These are phyloP conservation scores for Colletotrichum paranaense DNA, from an alignment of 2,329 filamentous ascomycete genomes.

Conservation along the genomic window DNA sequence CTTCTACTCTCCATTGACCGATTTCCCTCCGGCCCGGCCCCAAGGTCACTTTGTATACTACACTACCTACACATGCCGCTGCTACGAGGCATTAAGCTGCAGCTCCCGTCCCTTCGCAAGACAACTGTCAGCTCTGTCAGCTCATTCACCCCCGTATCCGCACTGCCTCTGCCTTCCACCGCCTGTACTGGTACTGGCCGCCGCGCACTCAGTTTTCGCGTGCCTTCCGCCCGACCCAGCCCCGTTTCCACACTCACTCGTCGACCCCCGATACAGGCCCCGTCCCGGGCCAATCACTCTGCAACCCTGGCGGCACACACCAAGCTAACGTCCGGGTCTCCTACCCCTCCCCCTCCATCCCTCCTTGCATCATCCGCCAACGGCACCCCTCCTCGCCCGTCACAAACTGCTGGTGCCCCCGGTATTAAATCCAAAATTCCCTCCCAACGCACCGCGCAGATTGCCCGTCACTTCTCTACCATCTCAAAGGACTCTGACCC, in stretches of 20 bases:
- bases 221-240: conserved; percentile 32
- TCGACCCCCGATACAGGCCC: conserved; percentile 36
- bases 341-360: conserved; percentile 47
- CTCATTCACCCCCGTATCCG: conserved; percentile 1
- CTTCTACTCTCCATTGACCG: not conserved
- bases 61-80: conserved; percentile 22
- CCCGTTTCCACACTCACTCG: conserved; percentile 32
- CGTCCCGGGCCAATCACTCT: conserved; percentile 44
- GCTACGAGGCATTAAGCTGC: conserved; percentile 33
- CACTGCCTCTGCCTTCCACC: conserved; percentile 3
- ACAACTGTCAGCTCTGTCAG: conserved; percentile 16
- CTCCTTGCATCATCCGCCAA: conserved; percentile 40
- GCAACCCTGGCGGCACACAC: conserved; percentile 42
- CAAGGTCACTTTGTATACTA: conserved; percentile 20
- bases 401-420: conserved; percentile 30
- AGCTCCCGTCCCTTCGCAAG: conserved; percentile 18
- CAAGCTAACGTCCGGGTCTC: conserved; percentile 36
- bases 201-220: conserved; percentile 21
- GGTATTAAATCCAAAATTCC: conserved; percentile 54
- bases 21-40: conserved; percentile 1
- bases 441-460: conserved; percentile 62
- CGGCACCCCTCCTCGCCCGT: conserved; percentile 32
- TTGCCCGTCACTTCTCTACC: conserved; percentile 65
- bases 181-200: conserved; percentile 1
- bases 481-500: conserved; percentile 41